Evolutionary conservation across 73 alveolate genomes (phyloP), one percentile per base, ranked within the genome.

Genomic region (Paramecium bursaria): DNA sequence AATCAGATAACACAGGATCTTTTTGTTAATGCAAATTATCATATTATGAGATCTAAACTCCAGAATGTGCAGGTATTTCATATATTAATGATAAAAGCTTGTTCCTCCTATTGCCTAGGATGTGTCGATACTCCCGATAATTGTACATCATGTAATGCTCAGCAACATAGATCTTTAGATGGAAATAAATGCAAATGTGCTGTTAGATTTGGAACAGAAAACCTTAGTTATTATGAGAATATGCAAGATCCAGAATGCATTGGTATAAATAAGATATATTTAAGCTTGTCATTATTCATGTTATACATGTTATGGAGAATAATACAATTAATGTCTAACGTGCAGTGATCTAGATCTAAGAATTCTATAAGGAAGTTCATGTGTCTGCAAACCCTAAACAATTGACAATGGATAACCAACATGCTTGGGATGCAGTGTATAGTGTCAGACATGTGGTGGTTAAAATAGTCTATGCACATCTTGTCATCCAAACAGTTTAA

Each of bases 341-440:
- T 51, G 46, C 13, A 51, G 23, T 2, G 74, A 51, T 10, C 2
- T 22, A 9, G 74, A 51, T 51, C 2, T 11, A 1, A 51, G 74
- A 21, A 11, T 11, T 7, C 27, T 26, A 51, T 33, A 15, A 10
- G 74, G 19, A 21, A 51, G 27, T 21, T 2, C 74, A 0, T 51
- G 46, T 51, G 17, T 51, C 27, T 51, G 74, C n/a, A 51, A 51
- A 21, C n/a, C n/a, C n/a, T n/a, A n/a, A n/a, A n/a, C n/a, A n/a
- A n/a, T n/a, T n/a, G n/a, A n/a, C n/a, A n/a, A n/a, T n/a, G n/a
- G n/a, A n/a, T n/a, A n/a, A n/a, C n/a, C n/a, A n/a, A n/a, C n/a
- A n/a, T n/a, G n/a, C n/a, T n/a, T n/a, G n/a, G n/a, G n/a, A n/a
- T n/a, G n/a, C n/a, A n/a, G n/a, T n/a, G n/a, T n/a, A n/a, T n/a